Evolutionary conservation across 2,329 filamentous ascomycete species (phyloP), one percentile per base, ranked within the genome.

Genomic region (Elsinoe australis): DNA sequence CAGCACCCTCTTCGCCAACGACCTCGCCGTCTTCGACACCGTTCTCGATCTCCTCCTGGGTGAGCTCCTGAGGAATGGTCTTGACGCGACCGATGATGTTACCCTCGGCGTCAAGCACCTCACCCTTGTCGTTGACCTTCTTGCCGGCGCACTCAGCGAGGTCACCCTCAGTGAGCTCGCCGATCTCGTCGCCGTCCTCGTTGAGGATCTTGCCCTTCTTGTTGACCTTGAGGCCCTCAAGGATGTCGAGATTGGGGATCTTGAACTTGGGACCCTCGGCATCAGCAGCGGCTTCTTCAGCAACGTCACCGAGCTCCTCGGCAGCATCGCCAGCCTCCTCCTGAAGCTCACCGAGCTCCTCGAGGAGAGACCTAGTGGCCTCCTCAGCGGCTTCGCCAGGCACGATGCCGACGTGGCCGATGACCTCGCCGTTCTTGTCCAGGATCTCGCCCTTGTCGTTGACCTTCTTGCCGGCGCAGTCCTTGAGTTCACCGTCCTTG

Each of bases 111-210:
- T 81, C 79, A 58, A 81, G 70, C 49, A 83, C 76, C 57, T 82
- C 79, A 15, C 79, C 79, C 62, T 80, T 70, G 51, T 72, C 73
- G 54, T 83, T 80, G 55, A 80, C 68, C 63, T 81, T 82, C 67
- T 80, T 81, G 51, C 80, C 73, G 14, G 80, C 76, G 53, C 79
- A 82, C 53, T 81, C 76, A 10, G 72, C 63, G 9, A 82, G 62
- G 46, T 82, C 74, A 33, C 81, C 80, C 54, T 75, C 72, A 32
- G 64, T 60, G 33, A 77, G 70, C 56, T 74, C 71, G 24, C 72
- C 74, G 54, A 76, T 73, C 5, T 67, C 62, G 51, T 76, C 74
- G 18, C 73, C 73, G 46, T 74, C 72, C 55, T 74, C 71, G 54
- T 72, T 68, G 28, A 74, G 63, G 45, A 74, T 66, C 56, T 72